Evolutionary conservation across 2,329 filamentous ascomycete genomes (phyloP).

Genomic region (Neocucurbitaria cava): DNA sequence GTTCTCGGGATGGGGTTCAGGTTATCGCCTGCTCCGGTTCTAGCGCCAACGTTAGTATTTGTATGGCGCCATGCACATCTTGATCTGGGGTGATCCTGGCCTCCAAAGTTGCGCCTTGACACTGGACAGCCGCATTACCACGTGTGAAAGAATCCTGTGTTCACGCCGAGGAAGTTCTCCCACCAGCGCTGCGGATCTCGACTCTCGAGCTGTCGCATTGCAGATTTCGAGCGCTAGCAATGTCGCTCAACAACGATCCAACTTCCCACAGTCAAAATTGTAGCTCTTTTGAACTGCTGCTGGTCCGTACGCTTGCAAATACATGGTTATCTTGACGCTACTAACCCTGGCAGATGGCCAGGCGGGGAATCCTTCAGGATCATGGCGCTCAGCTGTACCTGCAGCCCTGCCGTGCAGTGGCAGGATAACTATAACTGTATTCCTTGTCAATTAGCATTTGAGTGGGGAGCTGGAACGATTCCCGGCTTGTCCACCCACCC

Average conservation of each 20-base stretch:
- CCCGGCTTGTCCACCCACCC: not conserved
- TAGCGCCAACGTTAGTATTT: slow-evolving; percentile 22
- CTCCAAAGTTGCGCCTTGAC: slow-evolving; percentile 13
- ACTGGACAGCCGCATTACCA: slow-evolving; percentile 16
- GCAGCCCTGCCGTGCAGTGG: not conserved
- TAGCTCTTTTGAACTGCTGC: too few species aligned
- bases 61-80: slow-evolving; percentile 9
- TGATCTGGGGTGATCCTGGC: slow-evolving; percentile 20
- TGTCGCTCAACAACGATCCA: not conserved
- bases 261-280: too few species aligned
- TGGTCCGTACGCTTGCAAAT: not conserved
- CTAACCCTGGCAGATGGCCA: slow-evolving; percentile 1
- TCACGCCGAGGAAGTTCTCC: not conserved
- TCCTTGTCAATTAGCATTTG: not conserved
- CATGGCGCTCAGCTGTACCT: slow-evolving; percentile 2
- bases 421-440: not conserved
- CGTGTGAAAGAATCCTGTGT: slow-evolving; percentile 7
- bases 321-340: slow-evolving; percentile 1
- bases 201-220: not conserved
- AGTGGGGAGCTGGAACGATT: not conserved
- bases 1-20: slow-evolving; percentile 23
- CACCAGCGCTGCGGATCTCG: not conserved
- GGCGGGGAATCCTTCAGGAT: slow-evolving; percentile 3
- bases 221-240: not conserved
- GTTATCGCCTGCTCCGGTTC: slow-evolving; percentile 26